Percentiles rank a stretch among this genome's conserved stretches.
Evolutionary conservation across 352 stramenopile species (phyloP).

Genomic region (Pythium phragmitis): DNA sequence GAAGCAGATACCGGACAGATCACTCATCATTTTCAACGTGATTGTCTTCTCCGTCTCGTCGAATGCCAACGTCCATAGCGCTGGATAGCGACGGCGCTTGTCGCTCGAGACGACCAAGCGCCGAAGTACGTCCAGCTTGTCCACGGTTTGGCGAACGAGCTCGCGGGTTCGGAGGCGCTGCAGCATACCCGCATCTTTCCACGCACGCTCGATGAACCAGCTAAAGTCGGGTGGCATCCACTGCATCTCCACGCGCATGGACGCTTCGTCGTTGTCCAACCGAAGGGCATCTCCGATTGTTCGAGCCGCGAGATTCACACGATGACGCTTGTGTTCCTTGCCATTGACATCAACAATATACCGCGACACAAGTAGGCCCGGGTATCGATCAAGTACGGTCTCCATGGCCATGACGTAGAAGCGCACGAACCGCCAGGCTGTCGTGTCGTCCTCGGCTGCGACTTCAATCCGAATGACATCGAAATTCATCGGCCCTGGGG

Average conservation of each 20-base stretch:
- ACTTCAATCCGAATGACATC: constrained; percentile 25
- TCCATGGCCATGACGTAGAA: constrained; percentile 27
- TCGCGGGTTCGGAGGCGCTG: constrained; percentile 13
- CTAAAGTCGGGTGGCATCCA: constrained; percentile 13
- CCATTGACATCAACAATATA: neutral
- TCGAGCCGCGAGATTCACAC: neutral
- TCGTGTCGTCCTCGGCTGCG: neutral
- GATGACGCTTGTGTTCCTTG: neutral
- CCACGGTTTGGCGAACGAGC: constrained; percentile 8
- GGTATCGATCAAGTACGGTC: constrained; percentile 24
- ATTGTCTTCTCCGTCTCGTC: neutral
- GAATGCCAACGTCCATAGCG: constrained; percentile 19
- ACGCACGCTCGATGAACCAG: constrained; percentile 24
- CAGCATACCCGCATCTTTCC: constrained; percentile 5
- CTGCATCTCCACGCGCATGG: neutral
- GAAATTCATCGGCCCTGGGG: neutral
- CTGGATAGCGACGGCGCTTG: constrained; percentile 10
- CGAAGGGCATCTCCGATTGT: neutral
- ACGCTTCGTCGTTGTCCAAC: neutral
- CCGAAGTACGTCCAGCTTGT: constrained; percentile 16
- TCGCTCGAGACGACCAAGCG: constrained; percentile 13
- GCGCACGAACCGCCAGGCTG: constrained; percentile 7
- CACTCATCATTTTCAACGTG: constrained; percentile 20
- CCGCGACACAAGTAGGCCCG: constrained; percentile 13
- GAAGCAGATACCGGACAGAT: constrained; percentile 26